A percentile compares a stretch with the other conserved stretches of the same genome.
phyloP scores from a whole-genome alignment of 441 rosid species.

The Euphorbia schlechtendalii region DNA sequence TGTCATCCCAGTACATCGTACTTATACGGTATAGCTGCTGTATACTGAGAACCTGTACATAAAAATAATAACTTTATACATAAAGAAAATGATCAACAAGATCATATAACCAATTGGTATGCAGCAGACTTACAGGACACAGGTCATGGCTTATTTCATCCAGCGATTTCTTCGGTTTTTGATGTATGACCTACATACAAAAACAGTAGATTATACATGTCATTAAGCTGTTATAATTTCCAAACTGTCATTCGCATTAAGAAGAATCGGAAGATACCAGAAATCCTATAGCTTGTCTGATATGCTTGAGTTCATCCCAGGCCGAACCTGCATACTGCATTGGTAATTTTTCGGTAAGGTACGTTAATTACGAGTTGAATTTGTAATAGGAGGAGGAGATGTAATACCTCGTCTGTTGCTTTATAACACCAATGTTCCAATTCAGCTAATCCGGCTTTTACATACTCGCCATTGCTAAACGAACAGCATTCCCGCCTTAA shows the following conservation, averaged over 20 bases:
- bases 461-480: conserved; percentile 97
- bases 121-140: conserved; percentile 73
- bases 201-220: conserved; percentile 9
- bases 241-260: not conserved
- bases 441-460: conserved; percentile 94
- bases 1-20: conserved; percentile 99
- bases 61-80: conserved; percentile 9
- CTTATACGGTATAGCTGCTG: conserved; percentile 95
- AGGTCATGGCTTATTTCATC: conserved; percentile 95
- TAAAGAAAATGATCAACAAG: not conserved
- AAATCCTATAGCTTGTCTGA: conserved; percentile 92
- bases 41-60: conserved; percentile 77
- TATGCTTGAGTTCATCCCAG: conserved; percentile 90
- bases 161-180: conserved; percentile 87
- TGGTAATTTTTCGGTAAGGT: conserved; percentile 9
- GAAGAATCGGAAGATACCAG: conserved; percentile 43
- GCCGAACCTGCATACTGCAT: conserved; percentile 86
- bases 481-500: conserved; percentile 97
- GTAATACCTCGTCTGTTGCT: conserved; percentile 90
- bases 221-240: not conserved
- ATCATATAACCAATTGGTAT: not conserved
- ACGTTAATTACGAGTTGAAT: not conserved
- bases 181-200: conserved; percentile 76
- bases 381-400: conserved; percentile 11
- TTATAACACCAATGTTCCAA: conserved; percentile 94